Evolutionary conservation across 805 yeast genomes (phyloP).

Genomic region (Saccharomycodes ludwigii): DNA sequence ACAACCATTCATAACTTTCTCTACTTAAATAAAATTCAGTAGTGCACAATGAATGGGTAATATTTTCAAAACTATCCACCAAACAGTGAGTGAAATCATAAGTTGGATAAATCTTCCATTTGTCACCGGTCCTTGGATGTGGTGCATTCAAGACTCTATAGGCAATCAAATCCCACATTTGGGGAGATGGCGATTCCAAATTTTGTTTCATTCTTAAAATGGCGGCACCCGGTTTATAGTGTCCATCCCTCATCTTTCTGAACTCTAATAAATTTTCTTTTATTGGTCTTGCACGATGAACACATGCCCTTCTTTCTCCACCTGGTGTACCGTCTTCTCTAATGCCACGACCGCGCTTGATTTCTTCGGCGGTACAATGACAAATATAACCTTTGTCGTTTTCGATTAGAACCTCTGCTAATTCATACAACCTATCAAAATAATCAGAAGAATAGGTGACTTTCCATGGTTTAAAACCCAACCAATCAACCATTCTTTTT

Average conservation of each 20-base stretch:
- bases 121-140: constrained; percentile 93
- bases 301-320: constrained; percentile 79
- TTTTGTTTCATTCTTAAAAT: constrained; percentile 96
- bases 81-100: constrained; percentile 98
- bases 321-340: constrained; percentile 88
- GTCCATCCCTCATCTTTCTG: constrained; percentile 85
- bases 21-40: constrained; percentile 87
- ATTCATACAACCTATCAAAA: constrained; percentile 75
- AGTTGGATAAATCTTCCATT: constrained; percentile 97
- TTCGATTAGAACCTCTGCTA: constrained; percentile 73
- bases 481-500: constrained; percentile 77
- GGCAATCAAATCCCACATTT: constrained; percentile 99
- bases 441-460: constrained; percentile 94
- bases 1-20: constrained; percentile 96
- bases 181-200: constrained; percentile 80
- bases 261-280: constrained; percentile 73
- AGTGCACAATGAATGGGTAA: constrained; percentile 91
- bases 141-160: constrained; percentile 86
- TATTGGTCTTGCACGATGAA: constrained; percentile 52
- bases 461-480: constrained; percentile 90
- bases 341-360: constrained; percentile 81
- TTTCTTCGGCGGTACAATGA: constrained; percentile 86
- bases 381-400: constrained; percentile 79
- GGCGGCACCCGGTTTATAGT: constrained; percentile 81
- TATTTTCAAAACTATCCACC: constrained; percentile 94